Evolutionary conservation across 192 early-diverging fungal genomes (phyloP).

Genomic region (Phlyctochytrium planicorne): DNA sequence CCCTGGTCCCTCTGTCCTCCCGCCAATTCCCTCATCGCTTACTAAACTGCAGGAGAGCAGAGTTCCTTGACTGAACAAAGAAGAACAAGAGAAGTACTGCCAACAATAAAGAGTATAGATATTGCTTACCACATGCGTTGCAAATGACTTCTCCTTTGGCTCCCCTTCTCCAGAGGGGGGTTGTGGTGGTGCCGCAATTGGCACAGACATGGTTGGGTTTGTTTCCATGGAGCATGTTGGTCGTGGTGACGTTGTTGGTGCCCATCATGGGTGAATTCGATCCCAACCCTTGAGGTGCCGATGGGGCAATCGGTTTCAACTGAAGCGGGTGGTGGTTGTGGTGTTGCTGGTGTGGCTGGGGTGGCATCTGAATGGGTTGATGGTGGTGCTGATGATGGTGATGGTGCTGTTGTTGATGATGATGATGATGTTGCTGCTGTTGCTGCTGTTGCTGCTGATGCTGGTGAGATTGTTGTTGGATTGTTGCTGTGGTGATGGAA

Average conservation of each 20-base stretch:
- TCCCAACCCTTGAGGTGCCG: too few relatives aligned
- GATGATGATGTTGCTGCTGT: neutral
- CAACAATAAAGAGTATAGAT: too few relatives aligned
- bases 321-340: neutral
- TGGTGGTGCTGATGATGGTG: constrained; percentile 9
- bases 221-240: constrained; percentile 1
- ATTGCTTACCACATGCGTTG: constrained; percentile 45
- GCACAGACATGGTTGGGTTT: constrained; percentile 43
- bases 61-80: too few relatives aligned
- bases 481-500: neutral
- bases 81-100: too few relatives aligned
- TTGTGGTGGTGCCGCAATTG: constrained; percentile 47
- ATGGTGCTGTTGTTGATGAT: constrained; percentile 2
- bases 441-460: neutral
- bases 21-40: too few relatives aligned
- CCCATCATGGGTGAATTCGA: too few relatives aligned
- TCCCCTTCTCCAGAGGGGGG: constrained; percentile 53
- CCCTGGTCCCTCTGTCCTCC: too few relatives aligned
- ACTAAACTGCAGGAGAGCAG: too few relatives aligned
- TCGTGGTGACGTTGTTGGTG: constrained; percentile 6
- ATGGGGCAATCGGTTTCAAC: neutral
- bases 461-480: neutral
- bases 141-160: constrained; percentile 30
- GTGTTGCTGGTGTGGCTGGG: neutral
- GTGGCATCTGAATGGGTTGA: constrained; percentile 4